These are phyloP conservation scores for Phytophthora pisi DNA, from an alignment of 352 stramenopile species.

Conservation along the genomic window DNA sequence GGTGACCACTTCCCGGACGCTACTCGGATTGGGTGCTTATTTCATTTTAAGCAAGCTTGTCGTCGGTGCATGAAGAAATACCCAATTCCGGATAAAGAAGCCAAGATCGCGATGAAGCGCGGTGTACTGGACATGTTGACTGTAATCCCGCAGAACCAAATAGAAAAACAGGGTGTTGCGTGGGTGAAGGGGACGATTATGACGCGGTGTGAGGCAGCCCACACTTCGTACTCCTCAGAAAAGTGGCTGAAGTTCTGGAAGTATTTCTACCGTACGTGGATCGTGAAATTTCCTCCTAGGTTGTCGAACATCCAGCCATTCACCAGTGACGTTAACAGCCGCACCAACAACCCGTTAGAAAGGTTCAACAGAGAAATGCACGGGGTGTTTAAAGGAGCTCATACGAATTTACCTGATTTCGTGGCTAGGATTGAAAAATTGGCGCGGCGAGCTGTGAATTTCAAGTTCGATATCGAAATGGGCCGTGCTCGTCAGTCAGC, in stretches of 20 bases:
- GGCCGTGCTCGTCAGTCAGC: too few species aligned
- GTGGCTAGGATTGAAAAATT: too few species aligned
- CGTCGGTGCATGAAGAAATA: conserved; percentile 10
- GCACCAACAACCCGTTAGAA: conserved; percentile 1
- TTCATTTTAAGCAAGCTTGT: conserved; percentile 16
- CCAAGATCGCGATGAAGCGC: conserved; percentile 6
- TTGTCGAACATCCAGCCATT: conserved; percentile 4
- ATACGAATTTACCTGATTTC: too few species aligned
- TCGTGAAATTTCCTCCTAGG: conserved; percentile 3
- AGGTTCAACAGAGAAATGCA: too few species aligned
- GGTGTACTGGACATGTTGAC: conserved; percentile 8
- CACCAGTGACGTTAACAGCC: not conserved
- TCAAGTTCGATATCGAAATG: too few species aligned
- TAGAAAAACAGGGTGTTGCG: conserved; percentile 1
- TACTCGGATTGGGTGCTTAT: conserved; percentile 4
- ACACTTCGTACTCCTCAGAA: not conserved
- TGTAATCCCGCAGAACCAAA: conserved; percentile 2
- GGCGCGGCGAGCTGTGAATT: too few species aligned
- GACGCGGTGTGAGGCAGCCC: too few species aligned
- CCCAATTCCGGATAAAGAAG: not conserved
- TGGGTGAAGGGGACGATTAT: not conserved
- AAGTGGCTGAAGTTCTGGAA: conserved; percentile 18
- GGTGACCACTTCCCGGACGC: conserved; percentile 3
- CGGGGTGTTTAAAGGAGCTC: too few species aligned
- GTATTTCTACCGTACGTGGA: conserved; percentile 27